A percentile compares a stretch with the other conserved stretches of the same genome.
Evolutionary conservation across 164 flowering plant species (phyloP).

Genomic region (Annona cherimola): DNA sequence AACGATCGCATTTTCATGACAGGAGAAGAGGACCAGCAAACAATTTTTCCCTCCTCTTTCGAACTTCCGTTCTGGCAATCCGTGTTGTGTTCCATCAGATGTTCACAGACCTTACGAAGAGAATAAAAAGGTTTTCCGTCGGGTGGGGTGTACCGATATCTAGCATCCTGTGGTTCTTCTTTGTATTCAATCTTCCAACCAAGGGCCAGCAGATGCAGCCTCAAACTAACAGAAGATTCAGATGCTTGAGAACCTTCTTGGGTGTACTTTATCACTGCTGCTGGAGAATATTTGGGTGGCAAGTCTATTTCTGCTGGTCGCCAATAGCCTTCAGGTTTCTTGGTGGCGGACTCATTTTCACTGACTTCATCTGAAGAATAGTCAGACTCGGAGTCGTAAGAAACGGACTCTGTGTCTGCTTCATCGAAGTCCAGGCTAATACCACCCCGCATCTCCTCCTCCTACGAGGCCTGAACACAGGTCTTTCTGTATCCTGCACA

Average conservation of each 20-base stretch:
- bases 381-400: background rate
- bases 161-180: background rate
- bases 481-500: too few species aligned
- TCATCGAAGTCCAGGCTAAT: background rate
- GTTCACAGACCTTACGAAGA: background rate
- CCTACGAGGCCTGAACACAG: too few species aligned
- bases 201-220: background rate
- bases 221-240: background rate
- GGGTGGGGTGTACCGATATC: background rate
- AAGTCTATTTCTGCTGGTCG: background rate
- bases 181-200: constrained; percentile 1
- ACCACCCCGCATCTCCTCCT: background rate
- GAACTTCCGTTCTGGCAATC: background rate
- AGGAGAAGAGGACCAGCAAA: background rate
- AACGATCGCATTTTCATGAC: background rate
- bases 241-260: background rate
- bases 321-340: background rate
- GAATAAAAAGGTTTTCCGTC: background rate
- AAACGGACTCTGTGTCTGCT: background rate
- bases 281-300: background rate
- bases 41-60: background rate
- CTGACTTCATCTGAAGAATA: background rate
- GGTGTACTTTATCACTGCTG: background rate
- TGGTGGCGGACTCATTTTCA: background rate
- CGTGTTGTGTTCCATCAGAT: background rate